Base-by-base conservation (phyloP, 495 filamentous ascomycete genomes). In the Astrocystis sublimbata region DNA sequence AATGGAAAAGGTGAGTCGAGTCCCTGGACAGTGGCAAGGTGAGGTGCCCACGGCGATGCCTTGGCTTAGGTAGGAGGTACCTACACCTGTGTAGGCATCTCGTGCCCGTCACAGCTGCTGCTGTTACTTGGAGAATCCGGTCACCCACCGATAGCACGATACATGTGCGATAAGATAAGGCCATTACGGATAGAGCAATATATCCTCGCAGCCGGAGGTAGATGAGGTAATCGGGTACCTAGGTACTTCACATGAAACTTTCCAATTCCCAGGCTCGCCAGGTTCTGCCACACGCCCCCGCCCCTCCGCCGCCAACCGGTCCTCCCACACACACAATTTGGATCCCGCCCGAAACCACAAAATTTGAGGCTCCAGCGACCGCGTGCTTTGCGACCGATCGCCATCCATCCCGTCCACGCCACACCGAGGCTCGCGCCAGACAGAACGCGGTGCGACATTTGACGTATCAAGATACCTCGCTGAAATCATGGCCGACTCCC, bases 401-500 rank as follows among this genome's bases (percentile, higher is more conserved):
- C 33, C 47, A 58, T 57, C 47, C 7, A 52, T 38, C 47, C 21
- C 36, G 54, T 50, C 42, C 24, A 43, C 28, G 63, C 64, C 50
- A 49, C 24, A 60, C 42, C 41, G n/a, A 40, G 51, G 45, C 52
- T 49, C 35, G 42, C 58, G n/a, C 28, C 24, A 24, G 52, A 62
- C 31, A 23, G 40, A 21, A 57, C 43, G 6, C n/a, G 45, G 56
- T 35, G 6, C 21, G 17, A 52, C 45, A 12, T 33, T 17, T 28
- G 46, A 49, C 56, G 28, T 41, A 47, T 40, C 46, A 38, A 41
- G 23, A 30, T 46, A 24, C 23, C 65, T 51, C 31, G 38, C 43
- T 41, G 60, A 36, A 28, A 75, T 36, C 64, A 81, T 81, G 79
- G 78, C 69, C 50, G 78, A 82, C 54, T 66, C 68, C 57, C 64